A percentile compares a stretch with the other conserved stretches of the same genome.
phyloP scores from a whole-genome alignment of 1,284 basidiomycete species.

The Golubevia sp. region DNA sequence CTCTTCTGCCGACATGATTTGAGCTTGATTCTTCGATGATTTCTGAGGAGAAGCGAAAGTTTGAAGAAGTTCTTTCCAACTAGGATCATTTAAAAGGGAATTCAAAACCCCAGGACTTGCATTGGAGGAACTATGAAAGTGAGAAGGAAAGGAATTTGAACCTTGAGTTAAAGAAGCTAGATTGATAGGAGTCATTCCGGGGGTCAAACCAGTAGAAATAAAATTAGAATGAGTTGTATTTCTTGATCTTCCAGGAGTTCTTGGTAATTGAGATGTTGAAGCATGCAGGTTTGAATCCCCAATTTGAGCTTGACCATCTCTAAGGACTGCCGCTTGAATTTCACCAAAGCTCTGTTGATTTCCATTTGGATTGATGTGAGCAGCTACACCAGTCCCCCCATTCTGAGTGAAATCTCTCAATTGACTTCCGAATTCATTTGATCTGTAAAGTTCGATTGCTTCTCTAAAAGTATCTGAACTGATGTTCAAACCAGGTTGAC shows the following conservation, averaged over 20 bases:
- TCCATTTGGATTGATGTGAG: conserved; percentile 21
- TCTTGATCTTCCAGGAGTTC: neutral
- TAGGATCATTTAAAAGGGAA: neutral
- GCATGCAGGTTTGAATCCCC: too few relatives aligned
- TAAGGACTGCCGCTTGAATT: neutral
- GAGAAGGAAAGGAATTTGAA: too few relatives aligned
- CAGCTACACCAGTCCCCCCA: conserved; percentile 39
- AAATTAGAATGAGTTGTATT: neutral
- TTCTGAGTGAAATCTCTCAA: conserved; percentile 30
- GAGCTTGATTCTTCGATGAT: neutral
- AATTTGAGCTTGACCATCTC: neutral
- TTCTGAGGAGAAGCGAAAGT: neutral
- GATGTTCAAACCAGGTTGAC: conserved; percentile 9
- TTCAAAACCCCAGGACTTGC: neutral
- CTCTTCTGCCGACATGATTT: neutral
- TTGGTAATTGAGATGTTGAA: neutral
- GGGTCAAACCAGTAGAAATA: too few relatives aligned
- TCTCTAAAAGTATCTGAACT: conserved; percentile 31
- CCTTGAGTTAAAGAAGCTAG: too few relatives aligned
- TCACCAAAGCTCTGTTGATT: neutral
- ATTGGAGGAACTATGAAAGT: too few relatives aligned
- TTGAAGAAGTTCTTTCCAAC: neutral
- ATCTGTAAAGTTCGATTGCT: conserved; percentile 37
- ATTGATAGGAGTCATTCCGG: too few relatives aligned
- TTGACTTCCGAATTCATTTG: conserved; percentile 32